Conservation (phyloP, 2,329 filamentous ascomycete species). For the Exophiala viscosa region DNA sequence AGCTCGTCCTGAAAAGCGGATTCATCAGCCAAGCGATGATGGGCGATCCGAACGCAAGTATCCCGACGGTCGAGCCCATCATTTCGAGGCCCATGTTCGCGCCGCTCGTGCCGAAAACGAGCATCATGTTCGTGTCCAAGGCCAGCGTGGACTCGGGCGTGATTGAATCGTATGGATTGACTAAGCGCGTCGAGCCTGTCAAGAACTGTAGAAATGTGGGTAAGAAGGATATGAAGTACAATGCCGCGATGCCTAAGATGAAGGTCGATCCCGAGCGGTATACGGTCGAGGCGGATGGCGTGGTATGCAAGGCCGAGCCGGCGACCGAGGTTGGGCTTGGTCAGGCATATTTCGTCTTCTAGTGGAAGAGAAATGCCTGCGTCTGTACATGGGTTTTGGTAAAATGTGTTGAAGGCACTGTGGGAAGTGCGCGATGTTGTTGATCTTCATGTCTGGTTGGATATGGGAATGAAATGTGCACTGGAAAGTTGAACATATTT, state of each 20-base stretch:
- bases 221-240: slow-evolving; percentile 89
- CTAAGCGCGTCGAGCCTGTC: slow-evolving; percentile 77
- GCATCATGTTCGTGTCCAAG: slow-evolving; percentile 78
- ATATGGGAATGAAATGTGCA: too few relatives aligned
- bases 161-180: slow-evolving; percentile 68
- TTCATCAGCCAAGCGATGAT: slow-evolving; percentile 80
- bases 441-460: too few relatives aligned
- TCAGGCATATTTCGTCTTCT: slow-evolving; percentile 76
- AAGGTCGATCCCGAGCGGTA: slow-evolving; percentile 89
- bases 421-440: too few relatives aligned
- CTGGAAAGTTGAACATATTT: too few relatives aligned
- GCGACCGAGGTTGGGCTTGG: slow-evolving; percentile 68
- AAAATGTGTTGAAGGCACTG: too few relatives aligned
- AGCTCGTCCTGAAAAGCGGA: slow-evolving; percentile 77
- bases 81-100: slow-evolving; percentile 85
- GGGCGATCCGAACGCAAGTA: slow-evolving; percentile 79
- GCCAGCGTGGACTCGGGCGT: slow-evolving; percentile 64
- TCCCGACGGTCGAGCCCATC: slow-evolving; percentile 82
- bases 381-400: too few relatives aligned
- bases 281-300: slow-evolving; percentile 76
- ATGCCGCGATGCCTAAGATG: slow-evolving; percentile 80
- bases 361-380: too few relatives aligned
- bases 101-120: slow-evolving; percentile 64
- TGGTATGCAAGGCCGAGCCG: slow-evolving; percentile 69
- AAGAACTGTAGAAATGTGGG: slow-evolving; percentile 68